A percentile compares a stretch with the other conserved stretches of the same genome.
Conservation (phyloP, 2,329 filamentous ascomycete species). For the Pseudocercospora ulei region DNA sequence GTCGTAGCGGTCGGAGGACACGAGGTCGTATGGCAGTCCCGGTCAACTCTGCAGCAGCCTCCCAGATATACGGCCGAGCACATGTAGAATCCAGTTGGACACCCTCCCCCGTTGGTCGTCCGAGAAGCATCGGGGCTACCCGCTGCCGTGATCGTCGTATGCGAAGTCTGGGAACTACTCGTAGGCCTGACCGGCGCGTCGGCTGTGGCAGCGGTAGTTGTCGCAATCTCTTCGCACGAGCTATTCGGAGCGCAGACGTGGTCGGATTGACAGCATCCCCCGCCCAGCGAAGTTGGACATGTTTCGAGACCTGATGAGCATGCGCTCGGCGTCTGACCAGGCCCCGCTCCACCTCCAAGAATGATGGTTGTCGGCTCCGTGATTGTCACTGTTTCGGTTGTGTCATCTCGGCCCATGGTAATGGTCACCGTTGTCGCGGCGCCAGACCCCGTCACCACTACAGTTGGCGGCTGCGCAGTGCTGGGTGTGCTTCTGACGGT, state of each 20-base stretch:
- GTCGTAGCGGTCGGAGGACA: constrained; percentile 57
- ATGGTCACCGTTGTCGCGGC: constrained; percentile 29
- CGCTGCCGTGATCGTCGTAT: constrained; percentile 18
- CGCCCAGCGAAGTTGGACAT: constrained; percentile 41
- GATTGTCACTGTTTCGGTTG: constrained; percentile 28
- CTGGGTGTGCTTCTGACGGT: constrained; percentile 15
- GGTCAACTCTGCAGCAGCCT: constrained; percentile 79
- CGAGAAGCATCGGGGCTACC: constrained; percentile 28
- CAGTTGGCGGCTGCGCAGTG: constrained; percentile 14
- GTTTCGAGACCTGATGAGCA: constrained; percentile 42
- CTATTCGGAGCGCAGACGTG: constrained; percentile 38
- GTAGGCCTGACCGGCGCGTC: constrained; percentile 39
- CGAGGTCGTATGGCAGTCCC: constrained; percentile 70
- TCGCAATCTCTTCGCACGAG: constrained; percentile 32
- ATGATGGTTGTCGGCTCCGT: constrained; percentile 28
- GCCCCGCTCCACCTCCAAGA: constrained; percentile 17
- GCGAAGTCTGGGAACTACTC: constrained; percentile 23
- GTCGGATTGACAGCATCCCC: constrained; percentile 44
- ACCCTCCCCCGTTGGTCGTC: constrained; percentile 41
- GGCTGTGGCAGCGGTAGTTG: constrained; percentile 34
- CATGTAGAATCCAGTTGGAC: constrained; percentile 84
- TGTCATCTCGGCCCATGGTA: constrained; percentile 23
- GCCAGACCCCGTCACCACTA: constrained; percentile 20
- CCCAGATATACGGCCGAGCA: constrained; percentile 72
- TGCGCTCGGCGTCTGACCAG: constrained; percentile 23